A percentile compares a stretch with the other conserved stretches of the same genome.
Conservation (phyloP, 768 basidiomycete species). For the Galerina sulciceps region DNA sequence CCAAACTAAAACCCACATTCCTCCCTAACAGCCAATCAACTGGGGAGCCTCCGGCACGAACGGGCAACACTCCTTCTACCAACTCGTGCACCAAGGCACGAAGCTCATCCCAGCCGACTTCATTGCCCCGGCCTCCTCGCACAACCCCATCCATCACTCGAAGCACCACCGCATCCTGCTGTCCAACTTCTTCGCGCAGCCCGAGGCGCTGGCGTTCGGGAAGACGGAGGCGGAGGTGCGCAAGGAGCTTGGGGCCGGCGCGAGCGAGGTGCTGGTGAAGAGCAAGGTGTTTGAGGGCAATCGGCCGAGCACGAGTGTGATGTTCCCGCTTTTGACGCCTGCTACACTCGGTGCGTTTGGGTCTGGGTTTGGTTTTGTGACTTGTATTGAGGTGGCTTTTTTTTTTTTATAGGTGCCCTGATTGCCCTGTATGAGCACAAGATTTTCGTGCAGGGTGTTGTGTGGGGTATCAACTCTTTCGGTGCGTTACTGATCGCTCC, state of each 20-base stretch:
- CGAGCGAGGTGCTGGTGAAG: slow-evolving; percentile 87
- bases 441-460: slow-evolving; percentile 95
- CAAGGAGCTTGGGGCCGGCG: slow-evolving; percentile 66
- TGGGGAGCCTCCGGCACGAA: slow-evolving; percentile 99
- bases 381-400: not conserved
- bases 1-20: not conserved
- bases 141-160: slow-evolving; percentile 85
- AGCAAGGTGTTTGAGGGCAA: slow-evolving; percentile 99
- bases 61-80: slow-evolving; percentile 99
- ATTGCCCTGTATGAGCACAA: slow-evolving; percentile 98
- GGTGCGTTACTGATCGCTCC: slow-evolving; percentile 51
- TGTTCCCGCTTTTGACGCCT: slow-evolving; percentile 94
- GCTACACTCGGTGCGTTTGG: slow-evolving; percentile 71
- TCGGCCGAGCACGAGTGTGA: slow-evolving; percentile 92
- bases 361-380: slow-evolving; percentile 12
- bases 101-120: slow-evolving; percentile 93
- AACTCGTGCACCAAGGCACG: slow-evolving; percentile 93
- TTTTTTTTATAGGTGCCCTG: slow-evolving; percentile 56
- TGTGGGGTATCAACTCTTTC: slow-evolving; percentile 99
- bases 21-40: slow-evolving; percentile 80
- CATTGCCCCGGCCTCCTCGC: slow-evolving; percentile 85
- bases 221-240: slow-evolving; percentile 91
- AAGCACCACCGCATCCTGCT: slow-evolving; percentile 98
- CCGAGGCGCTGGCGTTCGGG: slow-evolving; percentile 96
- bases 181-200: slow-evolving; percentile 98